A percentile compares a stretch with the other conserved stretches of the same genome.
phyloP scores from a whole-genome alignment of 192 early-diverging fungal species.

The Coemansia aciculifera region DNA sequence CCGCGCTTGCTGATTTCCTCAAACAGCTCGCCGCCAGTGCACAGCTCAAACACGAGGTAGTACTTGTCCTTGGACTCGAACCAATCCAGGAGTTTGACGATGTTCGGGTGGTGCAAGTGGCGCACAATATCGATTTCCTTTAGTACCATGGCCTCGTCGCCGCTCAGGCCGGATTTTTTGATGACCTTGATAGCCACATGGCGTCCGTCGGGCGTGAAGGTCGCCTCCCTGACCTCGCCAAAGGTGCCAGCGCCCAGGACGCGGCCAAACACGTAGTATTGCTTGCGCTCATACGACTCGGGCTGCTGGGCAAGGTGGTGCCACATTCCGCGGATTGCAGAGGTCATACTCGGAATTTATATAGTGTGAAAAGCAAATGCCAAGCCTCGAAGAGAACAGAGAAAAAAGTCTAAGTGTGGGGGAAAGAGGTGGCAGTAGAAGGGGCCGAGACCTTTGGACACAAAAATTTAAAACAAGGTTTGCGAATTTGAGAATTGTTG shows the following conservation, averaged over 20 bases:
- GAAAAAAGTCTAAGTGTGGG: background rate
- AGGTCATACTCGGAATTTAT: conserved; percentile 29
- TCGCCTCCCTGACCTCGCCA: conserved; percentile 72
- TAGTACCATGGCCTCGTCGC: conserved; percentile 84
- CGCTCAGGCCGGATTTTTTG: conserved; percentile 77
- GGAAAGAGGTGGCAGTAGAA: background rate
- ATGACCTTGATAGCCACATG: conserved; percentile 92
- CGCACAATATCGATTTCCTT: conserved; percentile 90
- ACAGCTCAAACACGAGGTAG: conserved; percentile 76
- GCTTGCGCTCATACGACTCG: conserved; percentile 65
- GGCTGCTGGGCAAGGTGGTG: conserved; percentile 53
- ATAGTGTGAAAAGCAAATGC: background rate
- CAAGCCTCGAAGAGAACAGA: background rate
- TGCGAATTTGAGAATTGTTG: background rate
- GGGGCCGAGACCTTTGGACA: background rate
- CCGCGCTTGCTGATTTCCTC: conserved; percentile 77
- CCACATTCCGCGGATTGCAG: conserved; percentile 53
- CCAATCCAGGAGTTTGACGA: conserved; percentile 76
- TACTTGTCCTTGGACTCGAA: conserved; percentile 76
- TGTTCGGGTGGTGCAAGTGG: conserved; percentile 82
- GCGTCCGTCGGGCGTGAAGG: conserved; percentile 66
- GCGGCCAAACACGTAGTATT: conserved; percentile 64
- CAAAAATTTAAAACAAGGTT: background rate
- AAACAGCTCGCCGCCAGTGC: conserved; percentile 88
- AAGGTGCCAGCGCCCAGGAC: conserved; percentile 71